Evolutionary conservation across 345 rosid species (phyloP), one percentile per base, ranked within the genome.

Genomic region (Passiflora organensis): DNA sequence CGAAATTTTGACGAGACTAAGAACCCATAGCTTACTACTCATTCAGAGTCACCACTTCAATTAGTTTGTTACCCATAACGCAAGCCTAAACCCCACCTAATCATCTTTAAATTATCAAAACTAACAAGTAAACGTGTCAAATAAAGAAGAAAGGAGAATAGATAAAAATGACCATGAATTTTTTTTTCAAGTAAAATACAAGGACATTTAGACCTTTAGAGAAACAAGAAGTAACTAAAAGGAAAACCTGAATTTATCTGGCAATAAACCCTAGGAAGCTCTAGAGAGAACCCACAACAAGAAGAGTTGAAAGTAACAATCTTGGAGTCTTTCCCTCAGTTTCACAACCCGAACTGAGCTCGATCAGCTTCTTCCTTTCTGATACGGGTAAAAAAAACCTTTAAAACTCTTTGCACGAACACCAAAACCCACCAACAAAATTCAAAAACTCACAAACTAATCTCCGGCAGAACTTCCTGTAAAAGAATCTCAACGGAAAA

Each of bases 351-450:
- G 10, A 41, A 44, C 15, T 5, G 45, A 56, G 5, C 53, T 51
- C 19, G 54, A 67, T 60, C 72, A 50, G 34, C 43, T 10, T 13
- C 45, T 63, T 51, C 60, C 71, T 65, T 68, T 71, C 71, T 71
- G 56, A 55, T 60, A n/a, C 66, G 14, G 23, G 12, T 5, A 20
- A 4, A 14, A 24, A 45, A 25, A 76, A 43, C 52, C 72, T 71
- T 58, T 66, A 4, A 51, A 62, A 51, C 60, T 66, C 56, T 63
- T 48, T 32, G 46, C 22, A 56, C 43, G 58, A 59, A 60, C 45
- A 68, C 16, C 53, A 63, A 71, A 71, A 67, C 73, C 82, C 79
- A 67, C 63, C 48, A 65, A 69, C 67, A 15, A 56, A 65, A 57
- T 59, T 48, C 66, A 28, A 52, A 69, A 60, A 48, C 18, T 53